Evolutionary conservation across 2,329 filamentous ascomycete genomes (phyloP).

Genomic region (Aspergillus sp.): DNA sequence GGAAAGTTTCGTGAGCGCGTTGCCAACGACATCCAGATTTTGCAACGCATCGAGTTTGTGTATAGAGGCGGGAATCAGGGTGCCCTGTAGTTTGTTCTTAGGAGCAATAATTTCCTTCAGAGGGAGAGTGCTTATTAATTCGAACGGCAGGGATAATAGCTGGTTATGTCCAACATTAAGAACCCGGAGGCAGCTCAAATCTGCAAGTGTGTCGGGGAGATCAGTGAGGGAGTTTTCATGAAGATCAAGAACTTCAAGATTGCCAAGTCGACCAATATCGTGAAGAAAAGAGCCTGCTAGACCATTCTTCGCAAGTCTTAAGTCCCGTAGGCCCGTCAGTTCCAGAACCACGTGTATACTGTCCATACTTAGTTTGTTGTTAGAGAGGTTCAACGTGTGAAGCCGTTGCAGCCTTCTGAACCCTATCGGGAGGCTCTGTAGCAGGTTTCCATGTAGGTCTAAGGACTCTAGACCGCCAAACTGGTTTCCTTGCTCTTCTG

Average conservation of each 20-base stretch:
- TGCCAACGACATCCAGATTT: slow-evolving; percentile 73
- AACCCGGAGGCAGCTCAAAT: slow-evolving; percentile 67
- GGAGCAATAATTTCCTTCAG: slow-evolving; percentile 71
- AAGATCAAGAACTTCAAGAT: slow-evolving; percentile 78
- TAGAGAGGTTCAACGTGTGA: slow-evolving; percentile 79
- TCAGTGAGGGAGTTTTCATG: slow-evolving; percentile 75
- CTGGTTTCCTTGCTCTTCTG: slow-evolving; percentile 68
- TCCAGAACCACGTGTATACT: slow-evolving; percentile 72
- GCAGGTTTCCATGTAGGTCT: slow-evolving; percentile 81
- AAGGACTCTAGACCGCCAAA: slow-evolving; percentile 80
- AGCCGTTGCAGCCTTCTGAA: slow-evolving; percentile 71
- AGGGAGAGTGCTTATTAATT: slow-evolving; percentile 65
- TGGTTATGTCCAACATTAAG: slow-evolving; percentile 80
- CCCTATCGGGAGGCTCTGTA: slow-evolving; percentile 72
- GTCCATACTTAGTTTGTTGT: slow-evolving; percentile 74
- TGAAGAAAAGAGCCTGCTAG: slow-evolving; percentile 67
- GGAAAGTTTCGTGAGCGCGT: slow-evolving; percentile 62
- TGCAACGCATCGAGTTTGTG: slow-evolving; percentile 65
- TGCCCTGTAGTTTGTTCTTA: slow-evolving; percentile 75
- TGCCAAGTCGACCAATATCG: slow-evolving; percentile 62
- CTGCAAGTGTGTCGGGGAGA: slow-evolving; percentile 67
- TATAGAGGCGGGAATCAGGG: slow-evolving; percentile 66
- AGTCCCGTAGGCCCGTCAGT: slow-evolving; percentile 69
- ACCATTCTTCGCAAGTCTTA: slow-evolving; percentile 78
- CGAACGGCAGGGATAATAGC: slow-evolving; percentile 69